Evolutionary conservation across 1,284 basidiomycete species (phyloP), one percentile per base, ranked within the genome.

Genomic region (Ceratorhiza oryzae-sativae): DNA sequence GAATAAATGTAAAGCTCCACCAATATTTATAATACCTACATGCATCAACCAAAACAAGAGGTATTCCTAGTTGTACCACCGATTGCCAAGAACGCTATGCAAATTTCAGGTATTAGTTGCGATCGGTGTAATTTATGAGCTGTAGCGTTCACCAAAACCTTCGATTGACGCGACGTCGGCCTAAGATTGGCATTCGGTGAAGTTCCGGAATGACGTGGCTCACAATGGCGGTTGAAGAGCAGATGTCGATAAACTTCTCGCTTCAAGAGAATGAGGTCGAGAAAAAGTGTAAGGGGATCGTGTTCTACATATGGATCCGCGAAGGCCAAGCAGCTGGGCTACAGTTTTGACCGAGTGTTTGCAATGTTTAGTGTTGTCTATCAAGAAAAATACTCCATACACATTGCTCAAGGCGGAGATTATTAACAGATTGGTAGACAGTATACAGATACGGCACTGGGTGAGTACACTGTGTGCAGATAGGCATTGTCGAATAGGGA

Each of bases 281-380:
- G 84, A 1, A 94, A 81, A 23, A 97, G 82, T 0, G 90, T 89
- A 62, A 95, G 82, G 0, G 85, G 82, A 75, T 95, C 93, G 75
- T 95, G 91, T 78, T 97, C 94, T 73, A 97, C 92, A 75, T 96
- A 93, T 72, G 92, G 93, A 79, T 97, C 95, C 0, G 90, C 90
- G 77, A 96, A 94, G 12, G 82, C 81, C 67, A 85, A 84, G 78
- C 94, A 95, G 73, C 82, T 81, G 6, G 81, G 77, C 89, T 91
- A 78, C 75, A 80, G 81, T n/a, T n/a, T n/a, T 60, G 15, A 59
- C n/a, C 18, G 73, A 61, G 45, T n/a, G n/a, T n/a, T n/a, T n/a
- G n/a, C n/a, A 39, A 39, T 36, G 58, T 62, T 53, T 32, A 74
- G 59, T 25, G 49, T 65, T 27, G 55, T 61, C 34, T 41, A 25